Percentiles rank a stretch among this genome's conserved stretches.
phyloP scores from a whole-genome alignment of 352 stramenopile genomes.

The Globisporangium ultimum region DNA sequence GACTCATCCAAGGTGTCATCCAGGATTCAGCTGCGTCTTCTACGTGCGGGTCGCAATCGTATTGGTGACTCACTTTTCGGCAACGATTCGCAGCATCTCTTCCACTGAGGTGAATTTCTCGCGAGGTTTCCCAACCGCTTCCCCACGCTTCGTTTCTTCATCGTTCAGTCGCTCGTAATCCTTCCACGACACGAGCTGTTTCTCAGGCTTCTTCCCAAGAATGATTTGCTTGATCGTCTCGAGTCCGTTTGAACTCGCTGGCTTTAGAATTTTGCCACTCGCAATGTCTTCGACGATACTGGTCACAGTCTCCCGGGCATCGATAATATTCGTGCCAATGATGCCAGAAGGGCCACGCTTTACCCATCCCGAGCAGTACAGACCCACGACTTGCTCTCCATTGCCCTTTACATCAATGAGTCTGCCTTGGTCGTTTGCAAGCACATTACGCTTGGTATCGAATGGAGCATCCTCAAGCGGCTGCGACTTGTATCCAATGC shows the following conservation, averaged over 20 bases:
- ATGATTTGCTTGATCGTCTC: conserved; percentile 47
- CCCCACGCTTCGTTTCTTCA: conserved; percentile 61
- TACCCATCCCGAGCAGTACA: conserved; percentile 97
- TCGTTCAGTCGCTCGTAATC: conserved; percentile 60
- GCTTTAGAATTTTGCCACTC: conserved; percentile 35
- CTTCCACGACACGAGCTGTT: conserved; percentile 67
- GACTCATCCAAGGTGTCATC: too few species aligned
- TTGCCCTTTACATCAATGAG: conserved; percentile 41
- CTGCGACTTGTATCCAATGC: conserved; percentile 91
- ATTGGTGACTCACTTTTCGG: neutral
- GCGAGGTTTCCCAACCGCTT: conserved; percentile 57
- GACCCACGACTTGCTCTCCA: conserved; percentile 45
- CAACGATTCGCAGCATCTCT: conserved; percentile 60
- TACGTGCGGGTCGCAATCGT: neutral
- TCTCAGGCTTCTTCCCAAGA: conserved; percentile 39
- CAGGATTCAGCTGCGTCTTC: too few species aligned
- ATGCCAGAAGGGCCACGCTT: conserved; percentile 97
- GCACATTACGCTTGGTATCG: conserved; percentile 60
- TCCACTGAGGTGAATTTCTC: conserved; percentile 81
- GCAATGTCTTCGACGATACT: conserved; percentile 90
- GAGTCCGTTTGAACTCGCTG: conserved; percentile 20
- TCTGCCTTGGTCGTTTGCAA: conserved; percentile 60
- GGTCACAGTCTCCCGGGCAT: conserved; percentile 94
- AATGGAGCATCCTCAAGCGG: conserved; percentile 80
- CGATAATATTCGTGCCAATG: conserved; percentile 98